Conservation (phyloP, 768 basidiomycete genomes). For the Pleurotus citrinopileatus region DNA sequence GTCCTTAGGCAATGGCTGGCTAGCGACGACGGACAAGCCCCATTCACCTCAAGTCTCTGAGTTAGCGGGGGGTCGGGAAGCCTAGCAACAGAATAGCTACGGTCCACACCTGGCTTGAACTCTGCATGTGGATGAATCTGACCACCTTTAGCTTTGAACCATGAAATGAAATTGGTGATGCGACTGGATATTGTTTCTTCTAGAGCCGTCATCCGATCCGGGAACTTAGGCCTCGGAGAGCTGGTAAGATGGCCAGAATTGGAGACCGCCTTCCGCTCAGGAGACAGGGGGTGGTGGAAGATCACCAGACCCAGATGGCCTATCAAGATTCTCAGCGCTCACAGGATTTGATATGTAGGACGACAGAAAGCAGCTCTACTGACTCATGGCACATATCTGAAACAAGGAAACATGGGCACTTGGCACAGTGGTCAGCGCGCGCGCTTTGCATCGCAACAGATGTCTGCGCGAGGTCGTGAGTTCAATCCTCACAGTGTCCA, state of each 20-base stretch:
- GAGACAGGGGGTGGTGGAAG: too few species aligned
- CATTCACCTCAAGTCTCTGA: conserved; percentile 27
- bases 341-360: too few species aligned
- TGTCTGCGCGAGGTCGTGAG: background rate
- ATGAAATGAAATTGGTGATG: conserved; percentile 23
- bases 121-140: conserved; percentile 44
- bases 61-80: conserved; percentile 9
- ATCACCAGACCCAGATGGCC: too few species aligned
- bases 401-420: background rate
- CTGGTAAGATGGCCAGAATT: too few species aligned
- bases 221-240: too few species aligned
- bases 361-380: too few species aligned
- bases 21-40: conserved; percentile 53
- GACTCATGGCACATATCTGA: too few species aligned
- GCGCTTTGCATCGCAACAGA: background rate
- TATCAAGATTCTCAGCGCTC: too few species aligned
- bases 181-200: background rate
- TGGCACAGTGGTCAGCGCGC: background rate
- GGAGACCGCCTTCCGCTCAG: too few species aligned
- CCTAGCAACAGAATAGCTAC: conserved; percentile 10
- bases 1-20: conserved; percentile 43
- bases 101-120: conserved; percentile 53
- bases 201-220: too few species aligned
- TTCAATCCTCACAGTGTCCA: conserved; percentile 1
- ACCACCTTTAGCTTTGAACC: conserved; percentile 50